Evolutionary conservation across 75 land plant genomes (phyloP).

Genomic region (Picea glauca): DNA sequence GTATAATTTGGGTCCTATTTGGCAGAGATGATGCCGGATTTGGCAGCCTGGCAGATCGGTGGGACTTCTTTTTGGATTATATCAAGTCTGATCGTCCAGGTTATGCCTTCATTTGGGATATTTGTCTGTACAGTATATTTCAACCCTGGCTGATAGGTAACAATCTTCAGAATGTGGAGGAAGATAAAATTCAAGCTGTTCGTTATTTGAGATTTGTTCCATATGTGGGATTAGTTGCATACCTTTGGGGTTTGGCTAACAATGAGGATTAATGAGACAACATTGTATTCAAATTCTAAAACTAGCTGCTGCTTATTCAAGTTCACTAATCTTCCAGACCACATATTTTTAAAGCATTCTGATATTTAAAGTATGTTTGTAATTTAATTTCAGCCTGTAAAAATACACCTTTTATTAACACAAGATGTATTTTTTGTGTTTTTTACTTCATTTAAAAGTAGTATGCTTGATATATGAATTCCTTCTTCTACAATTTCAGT

Average conservation of each 20-base stretch:
- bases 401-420: too few relatives aligned
- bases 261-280: too few relatives aligned
- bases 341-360: too few relatives aligned
- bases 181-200: conserved; percentile 36
- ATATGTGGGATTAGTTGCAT: conserved; percentile 84
- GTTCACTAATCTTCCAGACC: too few relatives aligned
- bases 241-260: conserved; percentile 39
- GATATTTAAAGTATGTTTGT: too few relatives aligned
- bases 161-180: conserved; percentile 61
- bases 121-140: conserved; percentile 65
- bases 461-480: too few relatives aligned
- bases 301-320: too few relatives aligned
- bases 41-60: conserved; percentile 68
- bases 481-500: too few relatives aligned
- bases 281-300: too few relatives aligned
- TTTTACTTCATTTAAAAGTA: too few relatives aligned
- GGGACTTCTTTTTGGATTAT: conserved; percentile 57
- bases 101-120: conserved; percentile 98
- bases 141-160: conserved; percentile 96
- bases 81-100: conserved; percentile 81
- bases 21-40: conserved; percentile 72
- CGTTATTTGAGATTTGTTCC: conserved; percentile 65
- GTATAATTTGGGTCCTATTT: conserved; percentile 56
- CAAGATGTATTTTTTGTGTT: too few relatives aligned
- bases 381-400: too few relatives aligned